A percentile compares a stretch with the other conserved stretches of the same genome.
Evolutionary conservation across 2,329 filamentous ascomycete genomes (phyloP).

Genomic region (Elsinoe australis): DNA sequence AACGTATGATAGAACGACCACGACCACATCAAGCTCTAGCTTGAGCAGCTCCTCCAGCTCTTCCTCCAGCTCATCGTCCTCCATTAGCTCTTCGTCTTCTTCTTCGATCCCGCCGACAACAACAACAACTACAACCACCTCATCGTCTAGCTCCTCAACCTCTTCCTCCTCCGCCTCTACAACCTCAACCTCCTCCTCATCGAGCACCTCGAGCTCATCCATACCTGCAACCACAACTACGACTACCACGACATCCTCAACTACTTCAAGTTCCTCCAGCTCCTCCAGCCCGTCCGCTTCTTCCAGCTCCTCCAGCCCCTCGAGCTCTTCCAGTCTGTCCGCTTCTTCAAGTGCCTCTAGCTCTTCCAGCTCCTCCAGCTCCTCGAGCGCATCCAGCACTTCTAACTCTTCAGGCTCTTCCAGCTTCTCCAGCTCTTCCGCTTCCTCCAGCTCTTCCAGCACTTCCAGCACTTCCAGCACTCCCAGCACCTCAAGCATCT

Average conservation of each 20-base stretch:
- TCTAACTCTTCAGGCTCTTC: neutral
- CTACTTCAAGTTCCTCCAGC: neutral
- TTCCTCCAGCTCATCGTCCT: neutral
- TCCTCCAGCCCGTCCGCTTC: neutral
- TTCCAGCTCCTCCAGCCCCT: neutral
- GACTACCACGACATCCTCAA: neutral
- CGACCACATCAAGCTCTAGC: too few relatives aligned
- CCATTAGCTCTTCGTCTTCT: constrained; percentile 1
- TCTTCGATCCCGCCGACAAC: too few relatives aligned
- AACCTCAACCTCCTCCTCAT: neutral
- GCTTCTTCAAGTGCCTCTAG: neutral
- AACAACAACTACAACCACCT: too few relatives aligned
- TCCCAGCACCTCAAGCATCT: neutral
- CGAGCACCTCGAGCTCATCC: neutral
- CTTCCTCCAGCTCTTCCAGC: neutral
- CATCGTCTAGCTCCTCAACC: neutral
- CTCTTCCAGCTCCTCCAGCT: neutral
- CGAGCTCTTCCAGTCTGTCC: neutral
- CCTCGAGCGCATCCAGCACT: neutral
- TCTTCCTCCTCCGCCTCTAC: neutral
- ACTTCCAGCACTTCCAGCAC: neutral
- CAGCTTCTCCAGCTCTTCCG: neutral
- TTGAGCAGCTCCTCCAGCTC: too few relatives aligned
- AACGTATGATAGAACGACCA: too few relatives aligned
- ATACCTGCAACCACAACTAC: neutral